Evolutionary conservation across 2,329 filamentous ascomycete species (phyloP).

Genomic region (Leptographium lundbergii): DNA sequence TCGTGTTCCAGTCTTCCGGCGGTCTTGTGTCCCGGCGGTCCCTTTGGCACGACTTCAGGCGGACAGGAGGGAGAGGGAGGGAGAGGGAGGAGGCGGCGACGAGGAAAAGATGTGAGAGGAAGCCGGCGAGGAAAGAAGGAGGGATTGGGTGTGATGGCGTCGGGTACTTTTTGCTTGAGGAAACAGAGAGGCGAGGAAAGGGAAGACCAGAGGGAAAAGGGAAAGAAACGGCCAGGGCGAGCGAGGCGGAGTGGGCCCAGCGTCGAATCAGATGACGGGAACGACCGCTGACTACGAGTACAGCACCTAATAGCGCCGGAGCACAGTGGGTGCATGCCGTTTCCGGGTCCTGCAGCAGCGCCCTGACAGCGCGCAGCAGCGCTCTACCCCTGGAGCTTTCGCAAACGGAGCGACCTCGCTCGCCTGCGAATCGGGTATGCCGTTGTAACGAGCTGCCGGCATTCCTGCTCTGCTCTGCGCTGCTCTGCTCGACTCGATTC

Average conservation of each 20-base stretch:
- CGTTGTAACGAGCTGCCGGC: background rate
- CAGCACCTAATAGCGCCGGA: background rate
- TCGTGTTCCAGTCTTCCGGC: background rate
- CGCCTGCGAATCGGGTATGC: background rate
- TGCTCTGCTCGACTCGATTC: too few species aligned
- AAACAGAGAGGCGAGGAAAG: background rate
- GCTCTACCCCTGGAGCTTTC: too few species aligned
- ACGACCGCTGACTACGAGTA: constrained; percentile 5
- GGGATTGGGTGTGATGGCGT: background rate
- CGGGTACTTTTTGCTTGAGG: background rate
- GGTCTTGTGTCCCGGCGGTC: background rate
- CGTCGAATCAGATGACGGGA: constrained; percentile 6
- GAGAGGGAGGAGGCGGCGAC: background rate
- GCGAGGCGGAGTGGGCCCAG: background rate
- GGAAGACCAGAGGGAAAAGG: background rate
- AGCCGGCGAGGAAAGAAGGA: background rate
- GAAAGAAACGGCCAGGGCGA: background rate
- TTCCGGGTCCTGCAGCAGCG: background rate
- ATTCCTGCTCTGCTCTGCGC: too few species aligned
- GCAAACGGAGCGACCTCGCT: background rate
- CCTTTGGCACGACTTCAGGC: background rate
- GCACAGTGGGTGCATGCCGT: background rate
- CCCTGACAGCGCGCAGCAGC: background rate
- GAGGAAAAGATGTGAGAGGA: background rate
- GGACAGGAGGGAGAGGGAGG: background rate